Evolutionary conservation across 768 basidiomycete genomes (phyloP).

Genomic region (Boletus subparvulus): DNA sequence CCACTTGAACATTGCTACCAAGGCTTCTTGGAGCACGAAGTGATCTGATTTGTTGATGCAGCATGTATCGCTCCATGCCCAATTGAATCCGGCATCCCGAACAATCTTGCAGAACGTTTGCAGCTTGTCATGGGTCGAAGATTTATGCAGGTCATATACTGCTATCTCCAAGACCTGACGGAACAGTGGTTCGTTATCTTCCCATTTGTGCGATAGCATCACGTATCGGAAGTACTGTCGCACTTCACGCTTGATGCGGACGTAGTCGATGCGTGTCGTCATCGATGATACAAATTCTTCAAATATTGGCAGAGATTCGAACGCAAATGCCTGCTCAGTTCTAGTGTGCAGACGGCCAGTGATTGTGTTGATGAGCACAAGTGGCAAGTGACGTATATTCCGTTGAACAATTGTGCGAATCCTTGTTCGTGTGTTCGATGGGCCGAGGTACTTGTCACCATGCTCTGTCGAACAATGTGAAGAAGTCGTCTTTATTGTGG

Average conservation of each 20-base stretch:
- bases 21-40: background rate
- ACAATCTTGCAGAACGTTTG: background rate
- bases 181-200: background rate
- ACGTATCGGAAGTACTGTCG: background rate
- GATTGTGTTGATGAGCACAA: background rate
- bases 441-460: background rate
- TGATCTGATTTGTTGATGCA: background rate
- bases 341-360: background rate
- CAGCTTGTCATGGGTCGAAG: background rate
- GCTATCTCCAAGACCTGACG: background rate
- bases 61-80: background rate
- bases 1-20: background rate
- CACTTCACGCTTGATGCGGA: background rate
- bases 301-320: background rate
- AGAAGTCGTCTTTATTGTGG: background rate
- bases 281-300: background rate
- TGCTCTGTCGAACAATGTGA: background rate
- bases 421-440: background rate
- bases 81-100: background rate
- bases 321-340: background rate
- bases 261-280: background rate
- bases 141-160: background rate
- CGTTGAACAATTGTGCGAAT: background rate
- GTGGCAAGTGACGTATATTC: background rate
- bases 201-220: conserved; percentile 3